Evolutionary conservation across 2,329 filamentous ascomycete genomes (phyloP), one percentile per base, ranked within the genome.

Genomic region (Thielaviopsis ethacetica): DNA sequence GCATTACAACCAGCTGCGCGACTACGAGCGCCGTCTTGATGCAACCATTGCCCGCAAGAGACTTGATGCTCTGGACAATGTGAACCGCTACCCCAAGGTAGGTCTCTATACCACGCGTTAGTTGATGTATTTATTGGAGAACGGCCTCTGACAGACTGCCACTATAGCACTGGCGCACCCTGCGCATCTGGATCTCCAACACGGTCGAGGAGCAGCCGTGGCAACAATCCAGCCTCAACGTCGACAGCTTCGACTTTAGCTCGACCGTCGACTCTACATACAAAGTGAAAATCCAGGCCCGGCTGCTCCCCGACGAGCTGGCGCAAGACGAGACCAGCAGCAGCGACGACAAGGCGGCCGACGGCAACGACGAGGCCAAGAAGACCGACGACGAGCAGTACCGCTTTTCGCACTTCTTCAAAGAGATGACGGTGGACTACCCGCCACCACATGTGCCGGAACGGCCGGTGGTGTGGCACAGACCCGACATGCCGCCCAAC

Each of bases 181-280:
- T 98, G 71, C 86, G 91, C 62, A 81, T 98, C 63, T 97, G 90
- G 90, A 84, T 98, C 66, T 91, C 84, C 66, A 98, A 98, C 71
- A 95, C 90, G 1, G 89, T 85, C 38, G 89, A 96, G 70, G 88
- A 93, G 67, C 93, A 98, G 72, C 84, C 86, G 34, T 97, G 93
- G 93, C 93, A 98, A 72, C 62, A 59, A 34, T 27, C 52, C 6
- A 79, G 77, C 47, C 75, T 85, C 62, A 84, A 84, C 62, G 79
- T 84, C 12, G 84, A 91, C 68, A 81, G 81, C 41, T 93, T 93
- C 64, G 90, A 94, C 67, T 91, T 95, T 67, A 84, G 83, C 57
- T 83, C 84, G 57, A 88, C 82, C 63, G 78, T 80, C 64, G 85
- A 90, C 65, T 86, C 88, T 2, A 86, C 84, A 12, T 98, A 91